Evolutionary conservation across 208 protist genomes (phyloP), one percentile per base, ranked within the genome.

Genomic region (Leishmania mexicana): DNA sequence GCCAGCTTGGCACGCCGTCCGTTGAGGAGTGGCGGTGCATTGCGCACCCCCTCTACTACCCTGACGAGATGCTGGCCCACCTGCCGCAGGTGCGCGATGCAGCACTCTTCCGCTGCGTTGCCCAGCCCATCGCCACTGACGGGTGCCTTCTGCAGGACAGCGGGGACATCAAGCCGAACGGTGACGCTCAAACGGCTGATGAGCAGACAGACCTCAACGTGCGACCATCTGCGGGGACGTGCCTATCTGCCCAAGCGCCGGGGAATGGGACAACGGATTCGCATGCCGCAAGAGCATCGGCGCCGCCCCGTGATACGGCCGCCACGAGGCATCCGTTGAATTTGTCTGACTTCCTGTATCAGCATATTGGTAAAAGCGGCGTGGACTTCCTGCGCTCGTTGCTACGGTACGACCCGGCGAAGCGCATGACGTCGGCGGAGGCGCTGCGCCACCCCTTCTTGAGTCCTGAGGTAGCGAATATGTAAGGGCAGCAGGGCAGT

Each of bases 21-120:
- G 90, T 98, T 76, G 81, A 89, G 45, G 87, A 93, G 70, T 99
- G 99, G 99, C 91, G 93, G n/a, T 96, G 98, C 71, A 98, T 99
- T 31, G 95, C 96, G 0, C 72, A 91, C 72, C 93, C 99, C n/a
- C 95, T 95, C 45, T 93, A 99, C 81, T 99, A 97, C 84, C 81
- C 80, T 6, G 97, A 95, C 71, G 72, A 84, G 53, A 94, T 96
- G 71, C 99, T 98, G 83, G 96, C 94, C 7, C 84, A 94, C 28
- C 99, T 94, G 90, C 84, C 88, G 42, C 86, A 89, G 68, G 68
- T 86, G 11, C 65, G 35, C n/a, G 53, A 62, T 42, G 77, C 74
- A 3, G 57, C 78, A 3, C 68, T 89, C 21, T 89, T 89, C 42
- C 64, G 35, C 58, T 80, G 79, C 45, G 53, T 67, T 4, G 42